Evolutionary conservation across 192 early-diverging fungal genomes (phyloP).

Genomic region (Lobulomyces angularis): DNA sequence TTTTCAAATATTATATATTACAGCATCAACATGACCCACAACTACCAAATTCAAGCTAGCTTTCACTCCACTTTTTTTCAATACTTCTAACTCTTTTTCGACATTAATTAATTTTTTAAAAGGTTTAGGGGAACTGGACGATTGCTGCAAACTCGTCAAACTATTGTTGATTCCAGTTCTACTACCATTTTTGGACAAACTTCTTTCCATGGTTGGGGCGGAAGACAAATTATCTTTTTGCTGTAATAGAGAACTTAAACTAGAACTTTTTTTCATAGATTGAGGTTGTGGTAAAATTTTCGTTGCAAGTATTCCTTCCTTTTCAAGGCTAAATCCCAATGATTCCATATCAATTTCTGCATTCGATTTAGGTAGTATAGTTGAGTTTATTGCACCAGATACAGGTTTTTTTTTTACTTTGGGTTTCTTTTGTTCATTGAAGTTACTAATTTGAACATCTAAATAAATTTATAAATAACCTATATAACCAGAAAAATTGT

Average conservation of each 20-base stretch:
- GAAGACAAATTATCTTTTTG: slow-evolving; percentile 16
- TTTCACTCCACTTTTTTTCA: slow-evolving; percentile 52
- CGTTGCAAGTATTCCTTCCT: too few relatives aligned
- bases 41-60: slow-evolving; percentile 74
- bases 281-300: background rate
- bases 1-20: too few relatives aligned
- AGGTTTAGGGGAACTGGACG: slow-evolving; percentile 30
- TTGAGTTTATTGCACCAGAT: too few relatives aligned
- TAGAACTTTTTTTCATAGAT: slow-evolving; percentile 8
- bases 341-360: too few relatives aligned
- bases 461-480: too few relatives aligned
- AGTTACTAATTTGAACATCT: too few relatives aligned
- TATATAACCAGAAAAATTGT: too few relatives aligned
- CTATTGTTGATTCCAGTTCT: slow-evolving; percentile 9
- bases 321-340: too few relatives aligned
- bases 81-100: slow-evolving; percentile 52
- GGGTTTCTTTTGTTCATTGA: too few relatives aligned
- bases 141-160: slow-evolving; percentile 16
- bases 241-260: slow-evolving; percentile 1
- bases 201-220: slow-evolving; percentile 12
- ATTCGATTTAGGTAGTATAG: too few relatives aligned
- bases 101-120: slow-evolving; percentile 53
- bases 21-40: slow-evolving; percentile 94
- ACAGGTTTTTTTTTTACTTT: too few relatives aligned
- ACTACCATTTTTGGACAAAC: slow-evolving; percentile 4